These are phyloP conservation scores for Oleoguttula mirabilis DNA, from an alignment of 495 filamentous ascomycete species.

Conservation along the genomic window DNA sequence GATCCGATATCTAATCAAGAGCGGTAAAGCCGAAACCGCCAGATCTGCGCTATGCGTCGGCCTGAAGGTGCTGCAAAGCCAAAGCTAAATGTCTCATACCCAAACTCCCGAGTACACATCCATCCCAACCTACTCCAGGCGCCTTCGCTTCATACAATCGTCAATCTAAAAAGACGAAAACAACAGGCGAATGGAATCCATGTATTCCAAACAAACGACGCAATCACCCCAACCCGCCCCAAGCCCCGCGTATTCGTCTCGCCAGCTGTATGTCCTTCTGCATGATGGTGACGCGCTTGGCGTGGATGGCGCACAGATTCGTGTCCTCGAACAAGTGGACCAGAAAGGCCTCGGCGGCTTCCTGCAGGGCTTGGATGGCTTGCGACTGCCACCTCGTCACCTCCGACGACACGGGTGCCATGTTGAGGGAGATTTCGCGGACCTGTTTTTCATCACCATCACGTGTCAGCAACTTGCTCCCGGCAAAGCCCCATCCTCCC, in stretches of 20 bases:
- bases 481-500: constrained; percentile 11
- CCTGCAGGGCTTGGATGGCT: constrained; percentile 80
- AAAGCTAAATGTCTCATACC: too few relatives aligned
- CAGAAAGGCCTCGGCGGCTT: constrained; percentile 84
- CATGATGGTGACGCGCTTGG: constrained; percentile 95
- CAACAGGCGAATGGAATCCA: too few relatives aligned
- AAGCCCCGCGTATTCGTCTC: constrained; percentile 63
- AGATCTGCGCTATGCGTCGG: too few relatives aligned
- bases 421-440: constrained; percentile 62
- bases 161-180: too few relatives aligned
- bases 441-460: too few relatives aligned
- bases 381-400: constrained; percentile 80
- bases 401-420: constrained; percentile 38
- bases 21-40: too few relatives aligned
- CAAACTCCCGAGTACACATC: too few relatives aligned
- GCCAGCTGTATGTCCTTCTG: constrained; percentile 92
- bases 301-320: constrained; percentile 90
- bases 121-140: constrained; percentile 8
- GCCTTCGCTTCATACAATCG: constrained; percentile 8
- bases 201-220: too few relatives aligned
- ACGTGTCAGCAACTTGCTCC: too few relatives aligned
- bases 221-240: constrained; percentile 53
- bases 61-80: too few relatives aligned
- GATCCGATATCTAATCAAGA: too few relatives aligned
- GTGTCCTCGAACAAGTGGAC: constrained; percentile 93